A percentile compares a stretch with the other conserved stretches of the same genome.
Conservation (phyloP, 257 asterid species). For the Fraxinus cuspidata region DNA sequence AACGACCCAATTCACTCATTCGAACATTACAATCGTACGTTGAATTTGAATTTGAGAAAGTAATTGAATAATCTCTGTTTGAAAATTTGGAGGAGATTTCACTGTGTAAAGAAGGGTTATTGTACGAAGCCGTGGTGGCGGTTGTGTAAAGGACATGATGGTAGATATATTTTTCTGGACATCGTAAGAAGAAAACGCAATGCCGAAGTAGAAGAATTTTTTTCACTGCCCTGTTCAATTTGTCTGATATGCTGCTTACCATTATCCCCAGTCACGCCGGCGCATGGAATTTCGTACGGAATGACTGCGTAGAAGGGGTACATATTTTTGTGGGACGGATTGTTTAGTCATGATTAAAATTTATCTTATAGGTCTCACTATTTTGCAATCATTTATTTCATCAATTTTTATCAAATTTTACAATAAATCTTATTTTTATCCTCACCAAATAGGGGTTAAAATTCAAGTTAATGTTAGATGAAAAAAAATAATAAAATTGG, state of each 20-base stretch:
- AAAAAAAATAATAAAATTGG: too few species aligned
- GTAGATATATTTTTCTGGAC: conserved; percentile 13
- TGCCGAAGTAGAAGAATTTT: neutral
- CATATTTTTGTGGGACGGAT: too few species aligned
- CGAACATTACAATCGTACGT: conserved; percentile 36
- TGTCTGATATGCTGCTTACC: conserved; percentile 24
- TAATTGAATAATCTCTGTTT: neutral
- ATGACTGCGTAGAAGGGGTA: too few species aligned
- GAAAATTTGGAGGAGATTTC: conserved; percentile 2
- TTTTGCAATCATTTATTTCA: too few species aligned
- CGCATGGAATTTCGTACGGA: neutral
- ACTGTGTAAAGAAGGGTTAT: conserved; percentile 8
- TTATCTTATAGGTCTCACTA: too few species aligned
- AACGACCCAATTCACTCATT: conserved; percentile 43
- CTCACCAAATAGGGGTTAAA: too few species aligned
- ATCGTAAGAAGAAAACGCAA: neutral
- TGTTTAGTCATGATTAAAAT: too few species aligned
- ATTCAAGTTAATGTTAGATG: too few species aligned
- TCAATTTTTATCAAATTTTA: too few species aligned
- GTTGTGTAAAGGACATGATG: conserved; percentile 21
- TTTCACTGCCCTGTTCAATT: conserved; percentile 2
- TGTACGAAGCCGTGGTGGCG: conserved; percentile 9
- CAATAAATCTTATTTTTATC: too few species aligned
- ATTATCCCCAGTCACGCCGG: conserved; percentile 20
- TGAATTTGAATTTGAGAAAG: neutral